Percentiles rank a stretch among this genome's conserved stretches.
Conservation (phyloP, 768 basidiomycete genomes). For the Xerocomus spinulosus region DNA sequence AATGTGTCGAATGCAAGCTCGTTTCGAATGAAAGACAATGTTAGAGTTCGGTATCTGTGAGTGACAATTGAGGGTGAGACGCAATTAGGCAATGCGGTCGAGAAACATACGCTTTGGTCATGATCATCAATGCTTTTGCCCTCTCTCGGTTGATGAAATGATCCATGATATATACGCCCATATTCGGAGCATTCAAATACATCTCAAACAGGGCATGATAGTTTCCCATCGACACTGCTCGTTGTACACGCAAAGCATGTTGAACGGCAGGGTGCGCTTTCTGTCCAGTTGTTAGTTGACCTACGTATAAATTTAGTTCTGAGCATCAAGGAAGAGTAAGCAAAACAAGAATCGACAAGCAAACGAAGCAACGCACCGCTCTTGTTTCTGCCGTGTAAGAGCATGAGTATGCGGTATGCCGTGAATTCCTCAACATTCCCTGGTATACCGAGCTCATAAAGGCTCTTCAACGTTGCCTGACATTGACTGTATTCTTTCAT, state of each 20-base stretch:
- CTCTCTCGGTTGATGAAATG: slow-evolving; percentile 94
- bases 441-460: slow-evolving; percentile 91
- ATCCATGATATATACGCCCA: slow-evolving; percentile 99
- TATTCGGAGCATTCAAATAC: slow-evolving; percentile 83
- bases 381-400: slow-evolving; percentile 89
- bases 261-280: slow-evolving; percentile 74
- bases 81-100: background rate
- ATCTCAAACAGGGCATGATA: slow-evolving; percentile 89
- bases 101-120: slow-evolving; percentile 83
- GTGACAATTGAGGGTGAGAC: background rate
- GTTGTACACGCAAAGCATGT: slow-evolving; percentile 88
- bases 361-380: slow-evolving; percentile 59
- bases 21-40: slow-evolving; percentile 70
- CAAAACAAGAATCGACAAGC: background rate
- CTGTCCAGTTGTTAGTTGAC: slow-evolving; percentile 93
- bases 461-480: slow-evolving; percentile 80
- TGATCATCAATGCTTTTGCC: slow-evolving; percentile 77
- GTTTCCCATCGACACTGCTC: slow-evolving; percentile 86
- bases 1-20: slow-evolving; percentile 82
- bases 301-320: slow-evolving; percentile 97
- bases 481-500: slow-evolving; percentile 99
- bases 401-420: slow-evolving; percentile 95
- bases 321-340: slow-evolving; percentile 2
- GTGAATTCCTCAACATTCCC: slow-evolving; percentile 95
- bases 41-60: slow-evolving; percentile 74